Evolutionary conservation across 768 basidiomycete genomes (phyloP).

Genomic region (Agaricus blazei): DNA sequence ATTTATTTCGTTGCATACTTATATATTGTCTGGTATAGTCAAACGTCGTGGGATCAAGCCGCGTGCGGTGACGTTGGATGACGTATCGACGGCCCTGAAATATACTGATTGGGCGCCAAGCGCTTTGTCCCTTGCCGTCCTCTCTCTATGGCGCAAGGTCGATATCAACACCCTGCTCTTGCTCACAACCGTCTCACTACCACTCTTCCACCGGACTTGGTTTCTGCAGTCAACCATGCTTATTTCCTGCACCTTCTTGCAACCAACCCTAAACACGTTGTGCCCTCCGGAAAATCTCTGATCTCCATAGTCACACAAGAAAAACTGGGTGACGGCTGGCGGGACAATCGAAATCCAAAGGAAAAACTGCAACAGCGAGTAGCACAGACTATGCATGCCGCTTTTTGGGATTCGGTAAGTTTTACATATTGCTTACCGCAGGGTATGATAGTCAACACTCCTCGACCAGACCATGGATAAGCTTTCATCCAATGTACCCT

Average conservation of each 20-base stretch:
- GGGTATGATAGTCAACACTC: neutral
- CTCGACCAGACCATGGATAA: conserved; percentile 44
- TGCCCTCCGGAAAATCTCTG: conserved; percentile 72
- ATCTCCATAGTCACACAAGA: conserved; percentile 41
- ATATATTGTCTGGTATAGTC: neutral
- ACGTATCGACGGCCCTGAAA: neutral
- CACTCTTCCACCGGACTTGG: conserved; percentile 48
- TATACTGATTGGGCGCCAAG: neutral
- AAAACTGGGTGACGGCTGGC: conserved; percentile 30
- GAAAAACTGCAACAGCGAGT: conserved; percentile 25
- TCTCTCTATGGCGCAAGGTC: neutral
- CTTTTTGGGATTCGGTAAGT: conserved; percentile 74
- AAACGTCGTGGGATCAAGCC: neutral
- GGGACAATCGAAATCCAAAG: conserved; percentile 12
- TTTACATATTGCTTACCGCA: neutral
- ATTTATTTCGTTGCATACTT: neutral
- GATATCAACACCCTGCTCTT: conserved; percentile 5
- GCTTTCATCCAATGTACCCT: conserved; percentile 54
- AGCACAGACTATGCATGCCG: conserved; percentile 51
- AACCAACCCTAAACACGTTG: conserved; percentile 49
- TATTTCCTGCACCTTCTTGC: conserved; percentile 68
- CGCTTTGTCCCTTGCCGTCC: neutral
- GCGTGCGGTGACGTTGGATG: neutral
- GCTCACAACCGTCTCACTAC: conserved; percentile 10
- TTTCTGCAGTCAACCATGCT: conserved; percentile 50